Percentiles rank a stretch among this genome's conserved stretches.
Conservation (phyloP, 257 asterid genomes). For the Leptodermis oblonga region DNA sequence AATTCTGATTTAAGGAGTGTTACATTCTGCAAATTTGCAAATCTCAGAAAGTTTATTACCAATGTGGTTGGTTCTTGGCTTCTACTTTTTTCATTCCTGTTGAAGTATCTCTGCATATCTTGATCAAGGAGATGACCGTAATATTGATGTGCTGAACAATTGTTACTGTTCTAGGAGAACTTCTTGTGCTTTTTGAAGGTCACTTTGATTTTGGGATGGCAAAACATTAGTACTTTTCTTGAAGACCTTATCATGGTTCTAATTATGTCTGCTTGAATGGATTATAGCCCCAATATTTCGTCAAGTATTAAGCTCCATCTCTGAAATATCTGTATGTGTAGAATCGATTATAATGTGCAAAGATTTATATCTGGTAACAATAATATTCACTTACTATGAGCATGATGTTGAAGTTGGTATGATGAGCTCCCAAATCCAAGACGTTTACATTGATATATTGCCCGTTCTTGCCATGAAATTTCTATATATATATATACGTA, state of each 20-base stretch:
- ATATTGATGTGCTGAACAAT: neutral
- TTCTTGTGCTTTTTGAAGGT: neutral
- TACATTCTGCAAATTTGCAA: neutral
- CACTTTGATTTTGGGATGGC: neutral
- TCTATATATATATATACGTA: no score
- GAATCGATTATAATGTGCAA: neutral
- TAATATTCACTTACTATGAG: neutral
- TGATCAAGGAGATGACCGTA: neutral
- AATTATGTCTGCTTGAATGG: neutral
- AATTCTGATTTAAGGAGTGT: conserved; percentile 3
- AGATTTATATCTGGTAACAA: neutral
- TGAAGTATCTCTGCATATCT: neutral
- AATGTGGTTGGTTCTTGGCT: neutral
- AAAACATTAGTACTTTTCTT: neutral
- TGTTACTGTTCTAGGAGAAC: neutral
- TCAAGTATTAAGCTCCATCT: neutral
- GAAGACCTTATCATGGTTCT: neutral
- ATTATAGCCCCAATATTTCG: neutral
- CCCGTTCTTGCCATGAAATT: no score
- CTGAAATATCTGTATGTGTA: neutral
- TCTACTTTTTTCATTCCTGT: neutral
- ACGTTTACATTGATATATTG: no score
- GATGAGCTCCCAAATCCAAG: neutral
- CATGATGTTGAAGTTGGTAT: neutral
- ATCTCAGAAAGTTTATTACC: neutral